Evolutionary conservation across 2,329 filamentous ascomycete genomes (phyloP).

Genomic region (Aspergillus floridensis): DNA sequence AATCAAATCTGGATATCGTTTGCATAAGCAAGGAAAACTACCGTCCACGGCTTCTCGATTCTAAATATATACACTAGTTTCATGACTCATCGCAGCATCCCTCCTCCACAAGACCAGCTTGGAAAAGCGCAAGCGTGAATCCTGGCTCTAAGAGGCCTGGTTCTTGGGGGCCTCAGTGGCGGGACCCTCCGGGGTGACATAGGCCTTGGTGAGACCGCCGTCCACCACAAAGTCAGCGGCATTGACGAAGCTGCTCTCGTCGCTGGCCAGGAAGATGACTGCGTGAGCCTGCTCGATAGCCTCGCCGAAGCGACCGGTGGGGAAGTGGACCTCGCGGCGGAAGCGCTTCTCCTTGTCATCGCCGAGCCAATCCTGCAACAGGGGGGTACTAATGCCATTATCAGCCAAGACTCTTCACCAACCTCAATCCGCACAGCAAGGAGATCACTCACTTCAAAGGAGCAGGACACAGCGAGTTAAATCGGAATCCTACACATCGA

Average conservation of each 20-base stretch:
- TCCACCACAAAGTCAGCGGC: conserved; percentile 92
- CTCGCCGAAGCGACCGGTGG: conserved; percentile 82
- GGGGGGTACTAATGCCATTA: conserved; percentile 60
- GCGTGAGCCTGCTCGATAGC: conserved; percentile 91
- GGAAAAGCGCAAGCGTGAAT: background rate
- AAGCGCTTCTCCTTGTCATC: conserved; percentile 78
- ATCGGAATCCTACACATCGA: conserved; percentile 60
- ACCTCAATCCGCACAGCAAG: background rate
- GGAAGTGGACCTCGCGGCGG: conserved; percentile 86
- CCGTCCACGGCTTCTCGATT: conserved; percentile 11
- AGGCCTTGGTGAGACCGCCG: conserved; percentile 89
- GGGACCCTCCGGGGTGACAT: conserved; percentile 63
- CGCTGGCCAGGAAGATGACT: conserved; percentile 80
- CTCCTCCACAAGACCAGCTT: background rate
- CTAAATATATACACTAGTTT: conserved; percentile 12
- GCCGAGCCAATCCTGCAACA: conserved; percentile 90
- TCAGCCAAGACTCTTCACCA: background rate
- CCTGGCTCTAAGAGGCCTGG: conserved; percentile 29
- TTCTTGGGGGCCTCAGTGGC: conserved; percentile 55
- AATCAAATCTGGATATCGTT: conserved; percentile 52
- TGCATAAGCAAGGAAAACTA: conserved; percentile 31
- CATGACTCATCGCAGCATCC: conserved; percentile 5
- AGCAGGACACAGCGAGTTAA: conserved; percentile 87
- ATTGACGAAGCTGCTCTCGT: conserved; percentile 87
- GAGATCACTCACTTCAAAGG: conserved; percentile 66